These are phyloP conservation scores for Ampelocalamus luodianensis DNA, from an alignment of 176 grass and related monocot species.

Conservation along the genomic window DNA sequence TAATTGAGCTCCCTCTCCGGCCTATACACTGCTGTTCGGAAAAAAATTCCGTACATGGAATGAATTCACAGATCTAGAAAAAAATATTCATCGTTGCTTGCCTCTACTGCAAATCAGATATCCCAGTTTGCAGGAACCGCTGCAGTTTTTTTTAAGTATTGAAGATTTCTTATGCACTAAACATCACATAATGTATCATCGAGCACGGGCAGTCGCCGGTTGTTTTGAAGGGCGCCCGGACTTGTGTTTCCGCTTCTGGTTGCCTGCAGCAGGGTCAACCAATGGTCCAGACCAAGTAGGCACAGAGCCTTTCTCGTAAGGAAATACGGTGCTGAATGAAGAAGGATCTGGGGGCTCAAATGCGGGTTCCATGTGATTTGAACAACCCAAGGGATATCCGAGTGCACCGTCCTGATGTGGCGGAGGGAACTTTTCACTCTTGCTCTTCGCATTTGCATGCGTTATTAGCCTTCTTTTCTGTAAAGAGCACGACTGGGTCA, in stretches of 20 bases:
- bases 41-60: slow-evolving; percentile 64
- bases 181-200: slow-evolving; percentile 50
- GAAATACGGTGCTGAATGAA: slow-evolving; percentile 81
- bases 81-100: slow-evolving; percentile 49
- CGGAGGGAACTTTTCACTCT: slow-evolving; percentile 91
- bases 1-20: slow-evolving; percentile 73
- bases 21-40: slow-evolving; percentile 61
- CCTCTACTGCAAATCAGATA: slow-evolving; percentile 22
- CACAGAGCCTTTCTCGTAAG: slow-evolving; percentile 62
- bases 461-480: slow-evolving; percentile 86
- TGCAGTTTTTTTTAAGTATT: not conserved
- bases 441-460: slow-evolving; percentile 88
- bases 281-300: slow-evolving; percentile 79
- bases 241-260: slow-evolving; percentile 77
- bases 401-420: slow-evolving; percentile 81
- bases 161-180: slow-evolving; percentile 45
- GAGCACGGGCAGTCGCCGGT: slow-evolving; percentile 64
- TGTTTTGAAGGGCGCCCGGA: slow-evolving; percentile 73
- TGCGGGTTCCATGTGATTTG: slow-evolving; percentile 75
- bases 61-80: slow-evolving; percentile 50
- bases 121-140: slow-evolving; percentile 27
- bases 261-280: slow-evolving; percentile 59
- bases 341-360: slow-evolving; percentile 69
- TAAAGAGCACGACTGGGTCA: not conserved
- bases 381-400: slow-evolving; percentile 77